phyloP scores from a whole-genome alignment of 139 green algal species.

The Zygnema cylindricum region DNA sequence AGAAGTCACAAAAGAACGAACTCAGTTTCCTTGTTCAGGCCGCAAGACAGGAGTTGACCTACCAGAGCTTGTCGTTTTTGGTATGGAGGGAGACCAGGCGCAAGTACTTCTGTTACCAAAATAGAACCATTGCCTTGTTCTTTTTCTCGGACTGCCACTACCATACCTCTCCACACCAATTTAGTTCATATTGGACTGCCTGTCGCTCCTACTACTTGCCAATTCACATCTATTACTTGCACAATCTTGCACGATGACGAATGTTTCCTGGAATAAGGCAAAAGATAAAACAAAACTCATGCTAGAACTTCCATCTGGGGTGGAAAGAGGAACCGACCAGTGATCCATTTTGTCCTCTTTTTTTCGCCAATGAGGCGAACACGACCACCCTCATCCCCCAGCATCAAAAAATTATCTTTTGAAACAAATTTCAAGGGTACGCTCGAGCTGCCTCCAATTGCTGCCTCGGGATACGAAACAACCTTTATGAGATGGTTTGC shows the following conservation, averaged over 20 bases:
- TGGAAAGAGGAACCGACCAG: conserved; percentile 62
- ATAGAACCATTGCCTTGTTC: conserved; percentile 59
- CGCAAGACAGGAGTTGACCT: too few species aligned
- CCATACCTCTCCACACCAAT: conserved; percentile 68
- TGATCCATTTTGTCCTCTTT: conserved; percentile 73
- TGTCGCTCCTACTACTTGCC: too few species aligned
- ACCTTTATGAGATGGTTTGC: too few species aligned
- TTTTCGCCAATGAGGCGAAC: conserved; percentile 73
- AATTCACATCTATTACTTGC: neutral
- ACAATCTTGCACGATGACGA: too few species aligned
- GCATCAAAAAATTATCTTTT: conserved; percentile 80
- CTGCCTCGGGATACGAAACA: too few species aligned
- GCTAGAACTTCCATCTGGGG: too few species aligned
- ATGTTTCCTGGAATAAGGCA: too few species aligned
- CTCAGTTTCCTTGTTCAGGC: too few species aligned
- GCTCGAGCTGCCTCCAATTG: conserved; percentile 24
- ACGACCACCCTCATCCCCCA: conserved; percentile 93
- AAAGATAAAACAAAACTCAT: neutral
- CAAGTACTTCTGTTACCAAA: conserved; percentile 38
- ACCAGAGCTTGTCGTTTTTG: too few species aligned
- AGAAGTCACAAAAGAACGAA: too few species aligned
- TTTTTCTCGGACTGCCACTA: conserved; percentile 79
- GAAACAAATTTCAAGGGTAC: conserved; percentile 69
- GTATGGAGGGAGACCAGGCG: conserved; percentile 35
- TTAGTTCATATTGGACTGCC: too few species aligned